Evolutionary conservation across 768 basidiomycete species (phyloP).

Genomic region (Tylopilus vinaceipallidus): DNA sequence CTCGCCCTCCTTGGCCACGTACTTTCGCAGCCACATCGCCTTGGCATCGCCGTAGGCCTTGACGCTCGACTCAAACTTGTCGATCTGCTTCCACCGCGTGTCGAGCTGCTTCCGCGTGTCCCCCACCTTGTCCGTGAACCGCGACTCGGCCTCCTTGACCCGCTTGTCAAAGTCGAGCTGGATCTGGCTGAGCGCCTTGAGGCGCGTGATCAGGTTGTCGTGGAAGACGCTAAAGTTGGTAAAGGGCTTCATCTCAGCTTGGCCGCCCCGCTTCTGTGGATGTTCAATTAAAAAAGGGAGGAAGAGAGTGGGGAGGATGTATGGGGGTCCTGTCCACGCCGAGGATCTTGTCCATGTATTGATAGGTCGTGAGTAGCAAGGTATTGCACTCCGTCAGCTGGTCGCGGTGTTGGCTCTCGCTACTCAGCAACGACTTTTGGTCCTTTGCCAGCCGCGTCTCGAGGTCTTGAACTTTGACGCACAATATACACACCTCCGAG

Average conservation of each 20-base stretch:
- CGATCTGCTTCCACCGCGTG: conserved; percentile 85
- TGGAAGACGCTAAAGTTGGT: conserved; percentile 94
- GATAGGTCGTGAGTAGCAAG: conserved; percentile 86
- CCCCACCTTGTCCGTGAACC: conserved; percentile 68
- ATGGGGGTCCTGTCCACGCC: conserved; percentile 87
- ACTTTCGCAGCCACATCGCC: conserved; percentile 78
- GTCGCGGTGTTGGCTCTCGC: conserved; percentile 83
- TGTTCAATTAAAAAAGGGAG: background rate
- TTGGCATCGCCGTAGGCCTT: conserved; percentile 83
- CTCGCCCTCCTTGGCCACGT: conserved; percentile 84
- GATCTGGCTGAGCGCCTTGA: conserved; percentile 83
- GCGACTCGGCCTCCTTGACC: conserved; percentile 72
- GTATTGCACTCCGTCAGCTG: conserved; percentile 94
- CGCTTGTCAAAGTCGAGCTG: conserved; percentile 85
- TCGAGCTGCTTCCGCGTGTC: conserved; percentile 89
- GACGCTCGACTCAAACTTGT: conserved; percentile 85
- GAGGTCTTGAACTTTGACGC: conserved; percentile 65
- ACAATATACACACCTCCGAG: conserved; percentile 57
- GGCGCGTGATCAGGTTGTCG: conserved; percentile 85
- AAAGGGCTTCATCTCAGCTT: conserved; percentile 87
- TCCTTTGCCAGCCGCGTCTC: conserved; percentile 83
- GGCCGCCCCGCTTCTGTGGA: conserved; percentile 65
- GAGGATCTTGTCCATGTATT: conserved; percentile 92
- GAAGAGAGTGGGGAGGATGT: conserved; percentile 33
- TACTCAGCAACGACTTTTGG: conserved; percentile 64